Base-by-base conservation (phyloP, 2,329 filamentous ascomycete genomes). In the Trichophyton schoenleinii region DNA sequence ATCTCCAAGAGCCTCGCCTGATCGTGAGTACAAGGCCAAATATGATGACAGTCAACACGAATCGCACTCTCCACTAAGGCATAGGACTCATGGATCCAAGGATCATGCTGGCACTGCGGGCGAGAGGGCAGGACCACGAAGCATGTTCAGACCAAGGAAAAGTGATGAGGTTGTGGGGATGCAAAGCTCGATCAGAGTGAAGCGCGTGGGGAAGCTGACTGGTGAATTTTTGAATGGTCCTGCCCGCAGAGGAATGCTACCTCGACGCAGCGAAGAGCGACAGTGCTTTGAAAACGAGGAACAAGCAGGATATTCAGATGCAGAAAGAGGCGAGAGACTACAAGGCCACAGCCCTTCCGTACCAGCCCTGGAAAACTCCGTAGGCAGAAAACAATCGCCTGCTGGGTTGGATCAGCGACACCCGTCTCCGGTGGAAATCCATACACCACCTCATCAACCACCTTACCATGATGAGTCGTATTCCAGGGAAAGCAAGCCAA, bases 221-320 rank as follows among this genome's bases (percentile, higher is more conserved):
- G 89, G 89, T 0, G 87, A 84, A 63, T 91, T 92, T 66, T 77
- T 94, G 22, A 90, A 88, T 66, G 89, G 88, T 0, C 89, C 89
- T 31, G 88, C 89, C 20, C 83, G 89, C 60, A 81, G 90, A 66
- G 89, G 88, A 28, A 81, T 87, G 64, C 80, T 77, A 66, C 75
- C 74, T 67, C 77, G 78, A 59, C 77, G 80, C 67, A 88, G 85
- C 67, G 85, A 87, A 64, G 86, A 89, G 64, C 81, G 72, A 62
- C 77, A 71, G 65, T 70, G 65, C 60, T 66, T 64, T 63, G 66
- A 48, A 66, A 73, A 67, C 58, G 68, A 65, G 38, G 70, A 61
- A 7, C 46, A 31, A 1, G 44, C 25, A 11, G 34, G 52, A 18
- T 20, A 46, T 34, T 42, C 42, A 25, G 52, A 36, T 15, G 25